Evolutionary conservation across 345 rosid species (phyloP).

Genomic region (Ceriops zippeliana): DNA sequence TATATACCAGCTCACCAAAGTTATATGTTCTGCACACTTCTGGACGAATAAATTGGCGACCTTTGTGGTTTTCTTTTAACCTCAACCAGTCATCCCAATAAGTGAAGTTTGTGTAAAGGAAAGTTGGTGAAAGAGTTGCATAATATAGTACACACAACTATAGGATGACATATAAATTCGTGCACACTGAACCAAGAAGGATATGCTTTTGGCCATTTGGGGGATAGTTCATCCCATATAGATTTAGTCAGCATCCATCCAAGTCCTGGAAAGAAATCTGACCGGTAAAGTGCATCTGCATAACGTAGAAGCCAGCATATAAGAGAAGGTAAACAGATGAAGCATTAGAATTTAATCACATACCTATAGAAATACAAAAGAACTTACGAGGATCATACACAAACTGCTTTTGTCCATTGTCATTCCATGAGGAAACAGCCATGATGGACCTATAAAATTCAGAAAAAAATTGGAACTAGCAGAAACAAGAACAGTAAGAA

Average conservation of each 20-base stretch:
- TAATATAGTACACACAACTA: not conserved
- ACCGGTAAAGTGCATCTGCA: conserved; percentile 84
- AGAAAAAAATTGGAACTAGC: conserved; percentile 3
- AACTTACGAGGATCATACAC: conserved; percentile 90
- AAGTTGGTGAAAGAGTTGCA: conserved; percentile 17
- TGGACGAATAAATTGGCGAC: conserved; percentile 86
- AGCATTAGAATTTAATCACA: not conserved
- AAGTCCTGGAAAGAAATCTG: conserved; percentile 99
- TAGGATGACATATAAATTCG: conserved; percentile 9
- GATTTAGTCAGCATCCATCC: conserved; percentile 93
- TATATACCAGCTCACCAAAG: conserved; percentile 93
- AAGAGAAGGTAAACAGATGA: conserved; percentile 6
- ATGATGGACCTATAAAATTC: conserved; percentile 71
- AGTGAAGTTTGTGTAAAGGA: conserved; percentile 71
- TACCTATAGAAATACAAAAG: too few relatives aligned
- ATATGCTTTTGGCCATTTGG: conserved; percentile 99
- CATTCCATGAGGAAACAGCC: conserved; percentile 99
- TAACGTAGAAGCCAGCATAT: conserved; percentile 22
- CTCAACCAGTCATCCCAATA: conserved; percentile 99
- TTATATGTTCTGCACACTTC: conserved; percentile 99
- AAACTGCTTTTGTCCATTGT: conserved; percentile 97
- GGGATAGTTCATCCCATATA: conserved; percentile 96
- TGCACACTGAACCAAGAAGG: conserved; percentile 35
- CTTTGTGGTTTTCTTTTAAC: conserved; percentile 82
- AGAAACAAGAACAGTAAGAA: not conserved